Base-by-base conservation (phyloP, 2,329 filamentous ascomycete species). In the Nemania sp. region DNA sequence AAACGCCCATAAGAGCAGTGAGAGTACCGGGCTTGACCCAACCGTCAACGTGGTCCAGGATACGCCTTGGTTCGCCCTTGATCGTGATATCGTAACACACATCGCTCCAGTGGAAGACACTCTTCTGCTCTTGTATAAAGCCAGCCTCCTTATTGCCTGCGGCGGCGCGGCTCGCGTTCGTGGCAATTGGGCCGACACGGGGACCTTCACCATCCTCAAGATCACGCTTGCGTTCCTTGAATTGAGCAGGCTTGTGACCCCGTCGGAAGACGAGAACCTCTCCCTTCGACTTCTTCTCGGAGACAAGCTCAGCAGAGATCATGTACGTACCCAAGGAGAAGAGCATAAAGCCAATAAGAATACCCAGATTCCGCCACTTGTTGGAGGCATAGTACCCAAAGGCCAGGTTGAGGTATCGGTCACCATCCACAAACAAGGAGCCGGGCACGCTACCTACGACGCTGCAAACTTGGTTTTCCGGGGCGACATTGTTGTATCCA, bases 21-120 rank as follows among this genome's bases (percentile, higher is more conserved):
- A 96, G 75, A 15, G 91, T 96, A 61, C 93, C 93, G 2, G 93
- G 93, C 76, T 96, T 95, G 61, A 97, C 92, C 90, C 91, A 97
- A 37, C 93, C 93, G 71, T 96, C 90, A 12, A 97, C 90, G 64
- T 95, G 81, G 69, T 97, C 88, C 60, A 97, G 79, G 69, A 97
- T 90, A 45, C 89, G 86, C 15, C 92, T 85, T 1, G 82, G 78
- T 69, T 94, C 86, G 13, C 81, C 81, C 79, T 96, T 96, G 77
- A 96, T 92, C 74, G 90, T 89, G 74, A 87, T 80, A 61, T 87
- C 83, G 69, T 85, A 97, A 77, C 89, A 92, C 1, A 96, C 88
- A 68, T 94, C 83, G 65, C 88, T 84, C 92, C 92, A 96, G 71
- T 92, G 90, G 80, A 96, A 96, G 62, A 93, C 86, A 20, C 90